Base-by-base conservation (phyloP, 1,284 basidiomycete species). In the Volvariella volvacea region DNA sequence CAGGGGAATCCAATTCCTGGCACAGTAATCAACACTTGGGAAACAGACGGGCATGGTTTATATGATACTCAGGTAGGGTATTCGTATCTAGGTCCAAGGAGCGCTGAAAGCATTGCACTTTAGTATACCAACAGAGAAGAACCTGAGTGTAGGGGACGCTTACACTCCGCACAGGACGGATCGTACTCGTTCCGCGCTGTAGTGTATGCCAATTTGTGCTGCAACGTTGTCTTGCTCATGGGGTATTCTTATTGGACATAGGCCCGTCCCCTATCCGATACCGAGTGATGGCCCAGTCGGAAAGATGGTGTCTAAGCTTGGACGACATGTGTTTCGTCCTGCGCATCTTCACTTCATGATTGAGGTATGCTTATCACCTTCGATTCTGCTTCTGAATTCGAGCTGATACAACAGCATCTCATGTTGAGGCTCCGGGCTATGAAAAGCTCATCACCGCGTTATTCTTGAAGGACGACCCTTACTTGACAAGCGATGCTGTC, bases 21-120 rank as follows among this genome's bases (percentile, higher is more conserved):
- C 48, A 84, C 83, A 1, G 57, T 73, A 25, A 84, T 92, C 49
- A 86, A 92, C 47, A 91, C 88, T 12, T 92, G 88, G 91, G 89
- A 92, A 64, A 82, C 88, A n/a, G 89, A 92, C 58, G 72, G 71
- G 3, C 57, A 76, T 47, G 85, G 88, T 53, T 58, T 66, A 57
- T 81, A 74, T 53, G 71, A 80, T 55, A 74, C 65, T 8, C 74
- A 80, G 60, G 61, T 63, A 44, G 12, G 55, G 36, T 12, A 25
- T 6, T 4, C 19, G 4, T 33, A 17, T 22, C 15, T 7, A 40
- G 8, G 4, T 22, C n/a, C 7, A 6, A 36, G 4, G 6, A 36
- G n/a, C n/a, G 15, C 20, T 8, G 7, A 15, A n/a, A 6, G 6
- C n/a, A 19, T 17, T 14, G 17, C 4, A 4, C 28, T 34, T 12